phyloP scores from a whole-genome alignment of 306 rosid species.

The Ormosia emarginata region DNA sequence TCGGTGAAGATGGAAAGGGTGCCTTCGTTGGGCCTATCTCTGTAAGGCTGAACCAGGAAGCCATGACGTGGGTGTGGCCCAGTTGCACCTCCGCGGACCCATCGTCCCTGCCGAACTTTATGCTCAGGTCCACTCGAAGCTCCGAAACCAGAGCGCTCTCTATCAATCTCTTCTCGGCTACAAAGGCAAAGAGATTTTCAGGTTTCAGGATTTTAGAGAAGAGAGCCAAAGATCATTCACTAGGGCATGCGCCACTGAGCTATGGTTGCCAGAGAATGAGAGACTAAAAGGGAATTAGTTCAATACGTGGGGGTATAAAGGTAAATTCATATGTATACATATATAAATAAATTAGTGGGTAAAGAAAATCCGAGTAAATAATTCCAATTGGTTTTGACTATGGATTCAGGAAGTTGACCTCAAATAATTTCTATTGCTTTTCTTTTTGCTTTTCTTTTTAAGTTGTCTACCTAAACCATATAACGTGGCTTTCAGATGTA shows the following conservation, averaged over 20 bases:
- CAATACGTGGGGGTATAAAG: too few relatives aligned
- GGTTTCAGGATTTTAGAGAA: too few relatives aligned
- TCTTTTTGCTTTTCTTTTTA: background rate
- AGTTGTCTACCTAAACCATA: background rate
- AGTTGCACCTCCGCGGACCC: constrained; percentile 80
- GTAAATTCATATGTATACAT: too few relatives aligned
- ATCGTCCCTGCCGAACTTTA: constrained; percentile 65
- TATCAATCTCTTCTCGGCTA: constrained; percentile 54
- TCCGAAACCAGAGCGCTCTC: constrained; percentile 57
- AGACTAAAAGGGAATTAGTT: too few relatives aligned
- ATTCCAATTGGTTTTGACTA: background rate
- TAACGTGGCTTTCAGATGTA: background rate
- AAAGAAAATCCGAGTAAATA: background rate
- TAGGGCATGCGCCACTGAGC: too few relatives aligned
- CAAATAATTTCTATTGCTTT: background rate
- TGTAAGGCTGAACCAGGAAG: constrained; percentile 68
- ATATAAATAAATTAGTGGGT: background rate
- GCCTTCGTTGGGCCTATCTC: constrained; percentile 88
- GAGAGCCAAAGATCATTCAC: too few relatives aligned
- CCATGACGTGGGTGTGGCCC: constrained; percentile 78
- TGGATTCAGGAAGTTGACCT: background rate
- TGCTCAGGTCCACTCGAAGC: constrained; percentile 62
- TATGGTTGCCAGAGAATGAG: too few relatives aligned
- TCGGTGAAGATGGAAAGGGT: constrained; percentile 78
- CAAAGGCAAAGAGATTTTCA: too few relatives aligned